Base-by-base conservation (phyloP, 2,329 filamentous ascomycete species). In the Geosmithia flava region DNA sequence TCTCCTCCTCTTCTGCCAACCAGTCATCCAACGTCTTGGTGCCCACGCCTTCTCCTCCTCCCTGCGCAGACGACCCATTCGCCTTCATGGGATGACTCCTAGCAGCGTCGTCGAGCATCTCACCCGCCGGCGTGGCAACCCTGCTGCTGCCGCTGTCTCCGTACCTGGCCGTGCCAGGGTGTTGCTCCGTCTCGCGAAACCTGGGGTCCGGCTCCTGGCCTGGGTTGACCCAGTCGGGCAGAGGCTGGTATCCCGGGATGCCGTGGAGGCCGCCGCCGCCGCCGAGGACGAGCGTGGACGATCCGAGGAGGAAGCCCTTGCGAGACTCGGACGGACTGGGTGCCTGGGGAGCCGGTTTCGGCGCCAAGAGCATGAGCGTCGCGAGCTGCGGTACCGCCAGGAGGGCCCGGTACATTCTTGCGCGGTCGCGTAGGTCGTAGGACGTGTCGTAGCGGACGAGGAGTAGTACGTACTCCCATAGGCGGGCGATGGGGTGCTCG, bases 401-500 rank as follows among this genome's bases (percentile, higher is more conserved):
- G 1, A 98, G 78, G 1, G 89, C 77, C 53, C 86, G 88, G 68
- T 95, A 97, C 52, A 96, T 77, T 30, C 93, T 81, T 2, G 90
- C 83, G 20, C 93, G 85, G 61, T 97, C 93, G 53, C 93, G 87
- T 3, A 98, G 79, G 59, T 97, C 90, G 64, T 95, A 98, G 1
- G 90, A 96, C 0, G 83, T 87, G 58, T 97, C 93, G 63, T 97
- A 98, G 51, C 93, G 81, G 30, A 87, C 87, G 1, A 98, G 78
- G 1, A 91, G 76, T 27, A 95, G 73, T 20, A 87, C 79, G 57
- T 98, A 95, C 29, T 84, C 78, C 82, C 89, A 98, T 2, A 98
- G 71, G 2, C 81, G 74, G 29, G 80, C 78, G 47, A 95, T 82
- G 0, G 85, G 79, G 55, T 95, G 83, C 5, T 59, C 53, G 45